Base-by-base conservation (phyloP, 345 rosid species). In the Pistacia vera region DNA sequence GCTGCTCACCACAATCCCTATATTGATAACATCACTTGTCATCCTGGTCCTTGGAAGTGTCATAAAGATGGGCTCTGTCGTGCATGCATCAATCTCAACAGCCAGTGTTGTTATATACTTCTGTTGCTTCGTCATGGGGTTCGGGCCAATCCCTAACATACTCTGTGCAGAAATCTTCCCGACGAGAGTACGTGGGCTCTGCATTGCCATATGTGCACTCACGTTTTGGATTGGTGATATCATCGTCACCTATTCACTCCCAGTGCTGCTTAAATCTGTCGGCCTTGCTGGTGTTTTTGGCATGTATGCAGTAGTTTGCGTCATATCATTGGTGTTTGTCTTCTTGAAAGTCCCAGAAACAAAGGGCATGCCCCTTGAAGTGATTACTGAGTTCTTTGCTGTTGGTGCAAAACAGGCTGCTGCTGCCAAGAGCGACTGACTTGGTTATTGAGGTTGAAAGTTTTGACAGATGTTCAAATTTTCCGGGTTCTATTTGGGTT, bases 361-460 rank as follows among this genome's bases (percentile, higher is more conserved):
- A 66, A 94, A 94, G 74, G 98, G 97, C 63, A 96, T 96, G 98
- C 99, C 98, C 12, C 97, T 96, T 63, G 99, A 96, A 86, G 98
- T 96, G 73, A 92, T 96, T 35, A 81, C 93, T 0, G 98, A 94
- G 86, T 92, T 96, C 90, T 92, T 96, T 77, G 77, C 93, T 18
- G 80, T 96, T 22, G 99, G 98, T 38, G 97, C 93, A 44, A 91
- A 85, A 82, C 97, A 85, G 75, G 90, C 79, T 65, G 90, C 80
- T 58, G 87, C 85, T 73, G 86, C 77, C 54, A 91, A 86, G 88
- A 51, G 48, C 68, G 72, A 86, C 68, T 91, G 84, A 90, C 61
- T n/a, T 63, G 12, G 64, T 52, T 8, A 46, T 25, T 28, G 59
- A 59, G 18, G 35, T 67, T 63, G 35, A 73, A 52, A 77, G 75